phyloP scores from a whole-genome alignment of 2,329 filamentous ascomycete species.

The Ceratocystis huliohia region DNA sequence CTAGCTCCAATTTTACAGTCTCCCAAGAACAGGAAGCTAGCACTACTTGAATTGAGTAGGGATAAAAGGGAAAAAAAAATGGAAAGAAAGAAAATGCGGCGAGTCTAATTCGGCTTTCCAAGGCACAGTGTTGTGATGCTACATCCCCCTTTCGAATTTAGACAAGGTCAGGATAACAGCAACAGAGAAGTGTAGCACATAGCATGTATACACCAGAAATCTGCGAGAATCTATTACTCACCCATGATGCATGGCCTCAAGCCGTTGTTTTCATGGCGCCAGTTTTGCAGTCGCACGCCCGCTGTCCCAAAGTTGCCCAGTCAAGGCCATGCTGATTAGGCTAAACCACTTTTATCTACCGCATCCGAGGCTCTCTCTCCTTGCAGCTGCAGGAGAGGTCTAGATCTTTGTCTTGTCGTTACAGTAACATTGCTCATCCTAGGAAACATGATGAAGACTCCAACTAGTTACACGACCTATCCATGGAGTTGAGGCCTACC shows the following conservation, averaged over 20 bases:
- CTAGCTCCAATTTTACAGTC: background rate
- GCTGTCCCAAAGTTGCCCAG: background rate
- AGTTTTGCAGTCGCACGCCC: background rate
- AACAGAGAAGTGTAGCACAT: background rate
- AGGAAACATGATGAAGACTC: background rate
- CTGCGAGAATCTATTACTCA: background rate
- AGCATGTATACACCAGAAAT: too few species aligned
- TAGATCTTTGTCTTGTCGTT: background rate
- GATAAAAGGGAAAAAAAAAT: background rate
- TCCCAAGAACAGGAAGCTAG: background rate
- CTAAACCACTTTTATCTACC: background rate
- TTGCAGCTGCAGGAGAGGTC: background rate
- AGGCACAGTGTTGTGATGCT: background rate
- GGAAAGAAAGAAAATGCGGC: background rate
- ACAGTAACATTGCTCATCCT: background rate
- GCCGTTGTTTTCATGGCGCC: background rate
- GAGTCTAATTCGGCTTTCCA: background rate
- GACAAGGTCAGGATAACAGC: background rate
- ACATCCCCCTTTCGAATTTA: background rate
- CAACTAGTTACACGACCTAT: background rate
- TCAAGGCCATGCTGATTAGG: background rate
- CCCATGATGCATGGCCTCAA: background rate
- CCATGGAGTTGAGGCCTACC: slow-evolving; percentile 4
- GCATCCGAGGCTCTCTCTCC: background rate
- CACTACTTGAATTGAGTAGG: background rate